Conservation (phyloP, 2,329 filamentous ascomycete genomes). For the Daldinia eschscholtzii region DNA sequence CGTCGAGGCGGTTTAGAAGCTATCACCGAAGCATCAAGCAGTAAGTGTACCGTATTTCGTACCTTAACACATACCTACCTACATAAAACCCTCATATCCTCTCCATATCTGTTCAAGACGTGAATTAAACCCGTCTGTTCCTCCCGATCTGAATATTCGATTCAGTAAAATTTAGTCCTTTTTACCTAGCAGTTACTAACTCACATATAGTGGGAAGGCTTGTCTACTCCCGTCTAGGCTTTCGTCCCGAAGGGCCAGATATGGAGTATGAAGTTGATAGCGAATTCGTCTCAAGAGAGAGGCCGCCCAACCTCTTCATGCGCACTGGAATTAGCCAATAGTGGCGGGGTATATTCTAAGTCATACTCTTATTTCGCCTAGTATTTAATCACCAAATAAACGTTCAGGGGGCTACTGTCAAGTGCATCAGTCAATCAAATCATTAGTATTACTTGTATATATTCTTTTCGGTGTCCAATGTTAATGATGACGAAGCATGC, state of each 20-base stretch:
- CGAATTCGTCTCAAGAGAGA: conserved; percentile 54
- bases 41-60: conserved; percentile 19
- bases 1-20: conserved; percentile 58
- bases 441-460: not conserved
- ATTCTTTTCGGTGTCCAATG: too few species aligned
- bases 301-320: conserved; percentile 63
- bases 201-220: conserved; percentile 57
- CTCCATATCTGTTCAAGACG: not conserved
- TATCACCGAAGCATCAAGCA: conserved; percentile 60
- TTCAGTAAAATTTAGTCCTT: not conserved
- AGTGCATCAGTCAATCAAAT: not conserved
- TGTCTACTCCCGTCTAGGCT: conserved; percentile 62
- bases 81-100: not conserved
- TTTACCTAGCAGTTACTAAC: conserved; percentile 9
- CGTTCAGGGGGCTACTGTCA: not conserved
- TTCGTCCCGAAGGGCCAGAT: conserved; percentile 57
- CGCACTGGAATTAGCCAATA: conserved; percentile 51
- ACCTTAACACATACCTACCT: not conserved
- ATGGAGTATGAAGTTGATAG: conserved; percentile 60
- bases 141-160: not conserved
- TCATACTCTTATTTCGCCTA: not conserved
- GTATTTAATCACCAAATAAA: not conserved
- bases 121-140: not conserved
- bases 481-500: not conserved
- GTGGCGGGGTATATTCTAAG: not conserved